Percentiles rank a stretch among this genome's conserved stretches.
These are phyloP conservation scores for Ophiognomonia clavigignenti-juglandacearum DNA, from an alignment of 2,329 filamentous ascomycete genomes.

Conservation along the genomic window DNA sequence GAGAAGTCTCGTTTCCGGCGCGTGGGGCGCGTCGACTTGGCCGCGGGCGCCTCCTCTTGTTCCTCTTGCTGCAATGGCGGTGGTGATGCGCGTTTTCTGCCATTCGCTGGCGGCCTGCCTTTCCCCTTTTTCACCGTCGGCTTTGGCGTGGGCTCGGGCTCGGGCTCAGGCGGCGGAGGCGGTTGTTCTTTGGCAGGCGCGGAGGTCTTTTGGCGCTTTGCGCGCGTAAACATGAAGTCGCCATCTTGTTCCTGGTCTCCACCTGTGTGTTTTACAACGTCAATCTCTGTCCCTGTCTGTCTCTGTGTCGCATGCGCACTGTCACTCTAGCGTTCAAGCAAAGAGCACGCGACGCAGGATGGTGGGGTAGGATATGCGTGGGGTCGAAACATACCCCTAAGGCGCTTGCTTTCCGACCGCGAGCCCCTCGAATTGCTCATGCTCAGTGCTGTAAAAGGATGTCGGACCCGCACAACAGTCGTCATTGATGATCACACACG, in stretches of 20 bases:
- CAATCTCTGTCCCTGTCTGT: too few relatives aligned
- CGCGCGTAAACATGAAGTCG: constrained; percentile 70
- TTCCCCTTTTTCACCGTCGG: constrained; percentile 36
- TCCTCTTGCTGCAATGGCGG: constrained; percentile 20
- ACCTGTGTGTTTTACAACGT: constrained; percentile 20
- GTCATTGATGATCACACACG: constrained; percentile 56
- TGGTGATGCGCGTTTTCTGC: constrained; percentile 26
- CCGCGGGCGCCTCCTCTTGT: constrained; percentile 12
- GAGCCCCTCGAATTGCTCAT: constrained; percentile 58
- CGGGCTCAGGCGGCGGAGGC: constrained; percentile 27
- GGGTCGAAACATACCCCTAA: constrained; percentile 45
- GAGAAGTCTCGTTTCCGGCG: constrained; percentile 36
- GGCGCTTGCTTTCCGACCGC: constrained; percentile 59
- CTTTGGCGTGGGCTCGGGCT: constrained; percentile 37
- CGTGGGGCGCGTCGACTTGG: constrained; percentile 23
- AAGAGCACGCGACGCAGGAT: too few relatives aligned
- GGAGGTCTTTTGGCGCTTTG: constrained; percentile 57
- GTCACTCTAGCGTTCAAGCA: too few relatives aligned
- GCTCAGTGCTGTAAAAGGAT: constrained; percentile 63
- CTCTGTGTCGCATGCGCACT: too few relatives aligned
- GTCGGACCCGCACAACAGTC: constrained; percentile 61
- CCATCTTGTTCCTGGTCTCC: constrained; percentile 68
- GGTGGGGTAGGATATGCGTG: background rate
- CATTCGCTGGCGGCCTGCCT: constrained; percentile 29
- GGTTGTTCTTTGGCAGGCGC: constrained; percentile 23